phyloP scores from a whole-genome alignment of 2,329 filamentous ascomycete species.

The Fusarium sp. region DNA sequence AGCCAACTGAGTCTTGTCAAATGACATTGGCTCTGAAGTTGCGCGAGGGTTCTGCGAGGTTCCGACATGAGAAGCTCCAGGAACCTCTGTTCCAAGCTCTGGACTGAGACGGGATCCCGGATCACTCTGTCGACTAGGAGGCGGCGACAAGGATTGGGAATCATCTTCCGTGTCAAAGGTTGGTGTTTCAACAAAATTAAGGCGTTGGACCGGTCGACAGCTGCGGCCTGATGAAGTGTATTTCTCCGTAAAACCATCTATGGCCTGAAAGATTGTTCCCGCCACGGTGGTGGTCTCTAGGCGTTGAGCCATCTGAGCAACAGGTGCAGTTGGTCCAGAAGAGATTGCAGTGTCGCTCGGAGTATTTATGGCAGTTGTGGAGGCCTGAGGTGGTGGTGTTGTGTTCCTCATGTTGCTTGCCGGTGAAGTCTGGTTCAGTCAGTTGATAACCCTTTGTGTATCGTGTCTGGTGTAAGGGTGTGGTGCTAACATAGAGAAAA shows the following conservation, averaged over 20 bases:
- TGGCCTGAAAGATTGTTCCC: too few relatives aligned
- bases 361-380: too few relatives aligned
- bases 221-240: neutral
- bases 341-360: too few relatives aligned
- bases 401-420: too few relatives aligned
- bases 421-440: too few relatives aligned
- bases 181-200: neutral
- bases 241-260: neutral
- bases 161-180: neutral
- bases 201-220: neutral
- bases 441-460: too few relatives aligned
- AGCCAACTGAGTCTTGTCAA: neutral
- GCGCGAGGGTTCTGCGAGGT: rapidly evolving
- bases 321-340: too few relatives aligned
- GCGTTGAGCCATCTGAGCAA: too few relatives aligned
- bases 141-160: neutral
- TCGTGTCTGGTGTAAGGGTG: too few relatives aligned
- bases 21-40: rapidly evolving
- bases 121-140: neutral
- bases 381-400: too few relatives aligned
- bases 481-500: too few relatives aligned
- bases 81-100: neutral
- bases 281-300: too few relatives aligned
- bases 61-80: rapidly evolving
- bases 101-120: neutral